Percentiles rank a stretch among this genome's conserved stretches.
Evolutionary conservation across 352 stramenopile genomes (phyloP).

Genomic region (Phytophthora fragariaefolia): DNA sequence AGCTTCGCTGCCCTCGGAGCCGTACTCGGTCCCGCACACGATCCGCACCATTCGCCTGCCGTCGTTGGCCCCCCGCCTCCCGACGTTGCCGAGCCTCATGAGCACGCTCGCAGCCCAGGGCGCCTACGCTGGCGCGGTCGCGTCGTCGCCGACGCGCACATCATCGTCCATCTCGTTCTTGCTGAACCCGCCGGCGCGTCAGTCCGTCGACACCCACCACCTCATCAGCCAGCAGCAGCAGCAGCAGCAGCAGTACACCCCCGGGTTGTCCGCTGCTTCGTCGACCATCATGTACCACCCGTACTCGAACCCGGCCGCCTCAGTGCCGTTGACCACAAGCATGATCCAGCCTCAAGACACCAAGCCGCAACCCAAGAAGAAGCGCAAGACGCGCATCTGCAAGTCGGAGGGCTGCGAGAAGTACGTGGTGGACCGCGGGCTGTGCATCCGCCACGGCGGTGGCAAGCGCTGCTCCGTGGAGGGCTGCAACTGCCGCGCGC

Average conservation of each 20-base stretch:
- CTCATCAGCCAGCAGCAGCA: constrained; percentile 16
- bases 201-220: constrained; percentile 6
- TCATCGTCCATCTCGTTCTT: constrained; percentile 46
- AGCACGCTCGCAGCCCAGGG: constrained; percentile 30
- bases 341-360: constrained; percentile 16
- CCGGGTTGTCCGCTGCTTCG: constrained; percentile 5
- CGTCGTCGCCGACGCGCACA: constrained; percentile 24
- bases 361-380: constrained; percentile 39
- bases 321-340: constrained; percentile 11
- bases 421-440: constrained; percentile 59
- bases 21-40: constrained; percentile 28
- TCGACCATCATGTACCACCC: constrained; percentile 36
- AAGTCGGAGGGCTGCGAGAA: constrained; percentile 57
- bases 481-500: constrained; percentile 58
- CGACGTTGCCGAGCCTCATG: constrained; percentile 42
- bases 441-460: constrained; percentile 39
- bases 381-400: constrained; percentile 56
- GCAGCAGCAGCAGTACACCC: constrained; percentile 15
- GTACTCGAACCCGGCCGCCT: constrained; percentile 25
- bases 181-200: constrained; percentile 35
- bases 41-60: constrained; percentile 42
- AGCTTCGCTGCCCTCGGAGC: constrained; percentile 23
- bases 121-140: constrained; percentile 15
- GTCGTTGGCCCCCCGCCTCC: constrained; percentile 39
- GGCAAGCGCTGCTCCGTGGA: constrained; percentile 55